Percentiles rank a stretch among this genome's conserved stretches.
Evolutionary conservation across 208 protist genomes (phyloP).

Genomic region (Leishmania tarentolae): DNA sequence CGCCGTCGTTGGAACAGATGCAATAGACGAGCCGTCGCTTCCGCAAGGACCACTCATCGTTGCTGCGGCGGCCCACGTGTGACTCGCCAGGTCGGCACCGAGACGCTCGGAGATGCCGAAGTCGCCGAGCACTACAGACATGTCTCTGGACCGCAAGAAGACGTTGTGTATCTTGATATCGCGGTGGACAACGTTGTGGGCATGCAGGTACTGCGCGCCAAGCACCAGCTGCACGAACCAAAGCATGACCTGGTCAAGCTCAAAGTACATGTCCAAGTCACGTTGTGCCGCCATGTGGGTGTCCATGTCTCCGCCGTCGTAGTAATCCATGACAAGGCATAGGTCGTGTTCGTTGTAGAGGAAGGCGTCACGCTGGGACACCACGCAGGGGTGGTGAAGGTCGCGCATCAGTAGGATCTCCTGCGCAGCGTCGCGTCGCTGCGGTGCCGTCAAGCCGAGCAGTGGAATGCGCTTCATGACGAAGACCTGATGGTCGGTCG

Average conservation of each 20-base stretch:
- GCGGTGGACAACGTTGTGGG: conserved; percentile 76
- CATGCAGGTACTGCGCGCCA: conserved; percentile 84
- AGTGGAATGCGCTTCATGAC: conserved; percentile 88
- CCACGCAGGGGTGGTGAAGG: conserved; percentile 85
- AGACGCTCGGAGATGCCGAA: conserved; percentile 90
- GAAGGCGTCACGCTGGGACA: conserved; percentile 78
- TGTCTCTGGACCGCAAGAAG: conserved; percentile 63
- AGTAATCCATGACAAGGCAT: conserved; percentile 93
- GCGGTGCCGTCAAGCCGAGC: conserved; percentile 49
- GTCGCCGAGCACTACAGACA: conserved; percentile 80
- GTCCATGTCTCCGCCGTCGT: conserved; percentile 89
- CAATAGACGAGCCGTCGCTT: conserved; percentile 9
- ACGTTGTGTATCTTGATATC: conserved; percentile 93
- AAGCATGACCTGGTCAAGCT: conserved; percentile 67
- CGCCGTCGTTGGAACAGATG: conserved; percentile 5
- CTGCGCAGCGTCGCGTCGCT: conserved; percentile 70
- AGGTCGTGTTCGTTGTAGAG: conserved; percentile 80
- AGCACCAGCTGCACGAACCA: conserved; percentile 87
- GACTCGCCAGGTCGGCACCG: conserved; percentile 46
- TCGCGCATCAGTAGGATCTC: conserved; percentile 81
- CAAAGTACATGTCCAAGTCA: conserved; percentile 70
- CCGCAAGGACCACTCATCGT: conserved; percentile 1
- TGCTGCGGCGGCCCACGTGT: conserved; percentile 18
- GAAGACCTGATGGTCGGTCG: conserved; percentile 57
- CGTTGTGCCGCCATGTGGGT: conserved; percentile 54